Evolutionary conservation across 2,329 filamentous ascomycete genomes (phyloP).

Genomic region (Alternaria viburni): DNA sequence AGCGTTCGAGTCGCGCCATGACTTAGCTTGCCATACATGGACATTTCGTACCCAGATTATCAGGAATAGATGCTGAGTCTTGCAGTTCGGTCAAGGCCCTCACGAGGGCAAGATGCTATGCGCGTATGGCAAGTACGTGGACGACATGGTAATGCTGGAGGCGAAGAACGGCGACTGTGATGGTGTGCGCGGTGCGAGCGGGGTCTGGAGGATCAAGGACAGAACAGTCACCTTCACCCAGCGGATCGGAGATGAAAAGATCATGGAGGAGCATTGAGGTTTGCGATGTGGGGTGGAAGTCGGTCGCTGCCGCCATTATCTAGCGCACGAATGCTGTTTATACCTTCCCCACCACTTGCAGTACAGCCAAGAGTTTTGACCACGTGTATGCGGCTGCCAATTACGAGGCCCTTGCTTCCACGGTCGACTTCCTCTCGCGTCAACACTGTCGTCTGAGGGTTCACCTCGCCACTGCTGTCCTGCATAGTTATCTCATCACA

Average conservation of each 20-base stretch:
- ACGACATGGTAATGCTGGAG: slow-evolving; percentile 42
- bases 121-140: slow-evolving; percentile 52
- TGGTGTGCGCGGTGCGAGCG: slow-evolving; percentile 46
- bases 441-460: background rate
- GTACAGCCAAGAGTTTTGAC: background rate
- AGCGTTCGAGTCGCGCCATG: background rate
- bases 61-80: background rate
- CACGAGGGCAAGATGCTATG: slow-evolving; percentile 51
- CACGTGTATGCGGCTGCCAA: background rate
- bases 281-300: background rate
- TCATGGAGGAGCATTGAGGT: slow-evolving; percentile 42
- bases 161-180: slow-evolving; percentile 29
- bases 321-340: background rate
- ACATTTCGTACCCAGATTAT: background rate
- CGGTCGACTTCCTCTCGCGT: background rate
- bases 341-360: background rate
- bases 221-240: slow-evolving; percentile 49
- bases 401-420: background rate
- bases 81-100: slow-evolving; percentile 49
- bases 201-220: slow-evolving; percentile 49
- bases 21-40: background rate
- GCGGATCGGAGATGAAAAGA: slow-evolving; percentile 42
- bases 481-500: background rate
- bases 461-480: background rate
- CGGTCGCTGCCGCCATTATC: background rate